These are phyloP conservation scores for Xylariaceae sp. DNA, from an alignment of 2,329 filamentous ascomycete genomes.

Conservation along the genomic window DNA sequence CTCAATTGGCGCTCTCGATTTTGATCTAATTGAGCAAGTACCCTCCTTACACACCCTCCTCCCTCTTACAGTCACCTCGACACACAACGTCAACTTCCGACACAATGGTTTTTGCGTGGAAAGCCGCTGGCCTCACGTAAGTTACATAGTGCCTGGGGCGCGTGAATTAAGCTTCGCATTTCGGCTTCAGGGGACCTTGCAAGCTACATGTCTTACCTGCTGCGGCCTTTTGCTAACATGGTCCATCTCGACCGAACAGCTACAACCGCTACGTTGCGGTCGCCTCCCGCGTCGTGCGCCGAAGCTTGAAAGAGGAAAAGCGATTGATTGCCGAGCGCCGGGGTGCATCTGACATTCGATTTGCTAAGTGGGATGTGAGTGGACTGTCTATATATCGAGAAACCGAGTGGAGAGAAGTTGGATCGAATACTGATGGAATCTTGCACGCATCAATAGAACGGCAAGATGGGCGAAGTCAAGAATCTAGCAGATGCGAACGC, in stretches of 20 bases:
- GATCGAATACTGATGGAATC: constrained; percentile 29
- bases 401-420: constrained; percentile 7
- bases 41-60: too few species aligned
- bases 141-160: constrained; percentile 35
- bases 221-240: constrained; percentile 31
- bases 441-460: constrained; percentile 60
- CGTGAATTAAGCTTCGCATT: constrained; percentile 2
- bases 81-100: constrained; percentile 35
- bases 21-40: constrained; percentile 28
- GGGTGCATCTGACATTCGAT: constrained; percentile 82
- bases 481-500: constrained; percentile 57
- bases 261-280: constrained; percentile 99
- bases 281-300: constrained; percentile 89
- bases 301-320: constrained; percentile 93
- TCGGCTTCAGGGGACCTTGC: too few species aligned
- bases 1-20: constrained; percentile 18
- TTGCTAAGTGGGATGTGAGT: constrained; percentile 92
- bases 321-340: constrained; percentile 82
- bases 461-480: constrained; percentile 88
- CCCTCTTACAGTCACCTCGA: constrained; percentile 23
- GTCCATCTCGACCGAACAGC: constrained; percentile 46
- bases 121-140: constrained; percentile 94
- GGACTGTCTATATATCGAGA: background rate
- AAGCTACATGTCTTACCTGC: too few species aligned
- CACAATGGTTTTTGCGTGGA: constrained; percentile 98